Base-by-base conservation (phyloP, 1,284 basidiomycete species). In the Phaffia rhodozyma region DNA sequence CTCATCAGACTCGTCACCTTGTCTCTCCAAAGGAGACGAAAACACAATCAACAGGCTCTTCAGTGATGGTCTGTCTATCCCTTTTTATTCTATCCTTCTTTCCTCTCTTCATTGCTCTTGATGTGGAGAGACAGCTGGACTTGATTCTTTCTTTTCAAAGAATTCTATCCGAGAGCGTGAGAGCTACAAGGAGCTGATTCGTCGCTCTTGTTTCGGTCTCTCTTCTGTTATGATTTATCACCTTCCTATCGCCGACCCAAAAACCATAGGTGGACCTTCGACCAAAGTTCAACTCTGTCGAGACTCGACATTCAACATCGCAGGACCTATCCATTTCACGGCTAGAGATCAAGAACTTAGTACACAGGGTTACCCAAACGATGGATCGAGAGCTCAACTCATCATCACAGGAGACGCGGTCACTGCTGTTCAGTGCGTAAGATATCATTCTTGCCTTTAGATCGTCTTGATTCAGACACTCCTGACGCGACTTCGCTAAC, bases 291-390 rank as follows among this genome's bases (percentile, higher is more conserved):
- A 71, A 21, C 73, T 80, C 2, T 80, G 79, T 68, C 78, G 77
- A 0, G 71, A 72, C 9, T 71, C 73, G 16, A 69, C 69, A n/a
- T 76, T 78, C 66, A 67, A 70, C 0, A 69, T 79, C 32, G 71
- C 71, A 2, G 72, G 73, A 3, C 70, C 77, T 1, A 76, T 80
- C 68, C 69, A 76, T 63, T 79, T 79, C 70, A 77, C 76, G 5
- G 75, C 75, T 1, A 74, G 74, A 7, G 75, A 78, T 62, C 79
- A 80, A 67, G 77, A 78, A 60, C 68, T 79, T 29, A 74, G 76
- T 23, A 79, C 79, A 3, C 69, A 70, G 54, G 79, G 78, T 2
- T 77, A 77, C 62, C 78, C 79, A 1, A 71, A 71, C 3, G 77
- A 73, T 25, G 70, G 73, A 20, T 70, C 74, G 21, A 71, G 78